phyloP scores from a whole-genome alignment of 768 basidiomycete species.

The Leccinellum albellum region DNA sequence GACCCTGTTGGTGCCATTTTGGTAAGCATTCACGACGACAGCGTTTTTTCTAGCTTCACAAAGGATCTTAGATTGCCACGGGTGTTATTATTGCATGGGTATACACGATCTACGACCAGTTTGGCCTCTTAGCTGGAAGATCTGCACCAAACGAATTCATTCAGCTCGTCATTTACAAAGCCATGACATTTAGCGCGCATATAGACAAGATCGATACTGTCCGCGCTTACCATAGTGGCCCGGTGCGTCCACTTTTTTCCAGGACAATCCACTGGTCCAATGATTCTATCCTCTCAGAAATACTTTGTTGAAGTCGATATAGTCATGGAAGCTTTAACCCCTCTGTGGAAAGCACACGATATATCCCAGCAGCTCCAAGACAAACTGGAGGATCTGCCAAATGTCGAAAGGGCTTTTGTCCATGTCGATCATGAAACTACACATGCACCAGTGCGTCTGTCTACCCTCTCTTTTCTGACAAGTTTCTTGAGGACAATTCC shows the following conservation, averaged over 20 bases:
- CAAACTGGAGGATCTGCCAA: conserved; percentile 83
- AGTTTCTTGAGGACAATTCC: background rate
- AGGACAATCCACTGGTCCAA: background rate
- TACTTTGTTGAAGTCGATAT: conserved; percentile 96
- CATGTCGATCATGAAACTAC: conserved; percentile 93
- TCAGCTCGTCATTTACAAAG: conserved; percentile 89
- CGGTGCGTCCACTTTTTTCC: conserved; percentile 39
- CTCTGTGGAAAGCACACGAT: conserved; percentile 87
- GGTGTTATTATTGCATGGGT: conserved; percentile 79
- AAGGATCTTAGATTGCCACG: conserved; percentile 55
- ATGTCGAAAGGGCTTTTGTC: conserved; percentile 90
- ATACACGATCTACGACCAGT: conserved; percentile 73
- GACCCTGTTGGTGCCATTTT: conserved; percentile 78
- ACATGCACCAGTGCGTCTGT: conserved; percentile 55
- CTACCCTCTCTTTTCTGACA: background rate
- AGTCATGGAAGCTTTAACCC: conserved; percentile 86
- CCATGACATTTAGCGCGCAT: conserved; percentile 78
- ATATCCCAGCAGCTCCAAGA: conserved; percentile 81
- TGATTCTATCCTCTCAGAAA: conserved; percentile 41
- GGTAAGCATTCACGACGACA: conserved; percentile 39
- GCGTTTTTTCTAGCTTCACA: background rate
- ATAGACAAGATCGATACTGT: conserved; percentile 90
- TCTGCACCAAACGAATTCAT: conserved; percentile 89
- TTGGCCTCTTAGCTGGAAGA: conserved; percentile 85
- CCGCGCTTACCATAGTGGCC: conserved; percentile 88